These are phyloP conservation scores for Papilionanthe hybrid DNA, from an alignment of 116 monocot genomes.

Conservation along the genomic window DNA sequence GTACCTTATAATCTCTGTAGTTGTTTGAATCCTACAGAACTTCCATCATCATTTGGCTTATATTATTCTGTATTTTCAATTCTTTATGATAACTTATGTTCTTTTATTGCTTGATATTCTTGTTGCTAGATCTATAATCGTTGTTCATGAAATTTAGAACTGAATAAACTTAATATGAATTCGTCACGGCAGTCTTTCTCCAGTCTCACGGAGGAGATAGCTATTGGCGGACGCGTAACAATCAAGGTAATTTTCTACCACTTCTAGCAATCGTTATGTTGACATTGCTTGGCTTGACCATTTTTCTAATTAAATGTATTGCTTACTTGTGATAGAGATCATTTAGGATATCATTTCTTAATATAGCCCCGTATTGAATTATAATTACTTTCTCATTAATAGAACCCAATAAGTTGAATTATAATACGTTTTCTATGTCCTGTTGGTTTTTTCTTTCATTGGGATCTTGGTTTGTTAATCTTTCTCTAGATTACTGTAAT, in stretches of 20 bases:
- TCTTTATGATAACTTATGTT: background rate
- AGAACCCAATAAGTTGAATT: background rate
- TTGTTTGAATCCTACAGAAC: background rate
- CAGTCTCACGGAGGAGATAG: slow-evolving; percentile 36
- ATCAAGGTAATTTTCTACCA: slow-evolving; percentile 33
- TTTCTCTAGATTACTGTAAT: background rate
- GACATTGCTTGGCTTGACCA: background rate
- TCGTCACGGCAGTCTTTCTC: slow-evolving; percentile 35
- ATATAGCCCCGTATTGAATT: no score
- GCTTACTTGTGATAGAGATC: background rate
- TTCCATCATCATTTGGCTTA: background rate
- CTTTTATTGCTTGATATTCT: background rate
- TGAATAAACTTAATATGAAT: slow-evolving; percentile 4
- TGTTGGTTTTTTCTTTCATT: background rate
- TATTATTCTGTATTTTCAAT: background rate
- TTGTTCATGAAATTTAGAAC: background rate
- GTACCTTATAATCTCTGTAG: background rate
- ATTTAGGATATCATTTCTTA: background rate
- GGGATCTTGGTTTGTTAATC: background rate
- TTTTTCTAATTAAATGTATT: background rate
- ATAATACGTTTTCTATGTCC: background rate
- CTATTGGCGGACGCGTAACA: slow-evolving; percentile 11
- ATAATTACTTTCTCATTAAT: background rate
- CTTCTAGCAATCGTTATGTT: background rate
- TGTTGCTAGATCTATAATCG: background rate